These are phyloP conservation scores for Agrocybe pediades DNA, from an alignment of 768 basidiomycete species.

Conservation along the genomic window DNA sequence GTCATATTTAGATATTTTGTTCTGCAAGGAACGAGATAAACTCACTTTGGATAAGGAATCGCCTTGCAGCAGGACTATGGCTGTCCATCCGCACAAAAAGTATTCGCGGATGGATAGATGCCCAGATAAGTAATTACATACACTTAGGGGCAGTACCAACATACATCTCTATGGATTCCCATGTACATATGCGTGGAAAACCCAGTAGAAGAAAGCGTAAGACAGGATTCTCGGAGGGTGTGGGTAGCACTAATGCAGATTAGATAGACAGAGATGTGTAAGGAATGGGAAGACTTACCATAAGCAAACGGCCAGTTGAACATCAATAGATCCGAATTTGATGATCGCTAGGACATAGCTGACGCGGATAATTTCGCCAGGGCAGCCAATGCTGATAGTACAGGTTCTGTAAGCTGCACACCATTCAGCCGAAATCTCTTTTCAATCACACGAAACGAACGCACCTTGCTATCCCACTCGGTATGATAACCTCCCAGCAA, in stretches of 20 bases:
- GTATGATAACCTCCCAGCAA: conserved; percentile 42
- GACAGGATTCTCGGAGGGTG: conserved; percentile 51
- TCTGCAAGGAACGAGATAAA: too few relatives aligned
- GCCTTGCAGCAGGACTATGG: too few relatives aligned
- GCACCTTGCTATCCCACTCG: conserved; percentile 52
- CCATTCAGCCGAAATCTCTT: not conserved
- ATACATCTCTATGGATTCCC: too few relatives aligned
- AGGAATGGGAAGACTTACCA: conserved; percentile 47
- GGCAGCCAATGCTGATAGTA: conserved; percentile 62
- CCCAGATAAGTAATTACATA: too few relatives aligned
- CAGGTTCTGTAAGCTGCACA: conserved; percentile 64
- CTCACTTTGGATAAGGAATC: not conserved
- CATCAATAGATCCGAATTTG: conserved; percentile 59
- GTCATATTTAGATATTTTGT: not conserved
- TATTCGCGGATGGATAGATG: too few relatives aligned
- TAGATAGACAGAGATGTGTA: not conserved
- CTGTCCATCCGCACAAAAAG: too few relatives aligned
- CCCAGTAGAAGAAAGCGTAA: not conserved
- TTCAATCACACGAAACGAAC: not conserved
- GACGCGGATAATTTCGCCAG: conserved; percentile 54
- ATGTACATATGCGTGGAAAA: too few relatives aligned
- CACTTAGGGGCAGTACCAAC: too few relatives aligned
- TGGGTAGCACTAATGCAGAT: conserved; percentile 50
- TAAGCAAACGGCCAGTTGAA: conserved; percentile 70
- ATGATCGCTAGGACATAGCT: conserved; percentile 47